Percentiles rank a stretch among this genome's conserved stretches.
Conservation (phyloP, 169 alveolate genomes). For the Plasmodium vinckei region DNA sequence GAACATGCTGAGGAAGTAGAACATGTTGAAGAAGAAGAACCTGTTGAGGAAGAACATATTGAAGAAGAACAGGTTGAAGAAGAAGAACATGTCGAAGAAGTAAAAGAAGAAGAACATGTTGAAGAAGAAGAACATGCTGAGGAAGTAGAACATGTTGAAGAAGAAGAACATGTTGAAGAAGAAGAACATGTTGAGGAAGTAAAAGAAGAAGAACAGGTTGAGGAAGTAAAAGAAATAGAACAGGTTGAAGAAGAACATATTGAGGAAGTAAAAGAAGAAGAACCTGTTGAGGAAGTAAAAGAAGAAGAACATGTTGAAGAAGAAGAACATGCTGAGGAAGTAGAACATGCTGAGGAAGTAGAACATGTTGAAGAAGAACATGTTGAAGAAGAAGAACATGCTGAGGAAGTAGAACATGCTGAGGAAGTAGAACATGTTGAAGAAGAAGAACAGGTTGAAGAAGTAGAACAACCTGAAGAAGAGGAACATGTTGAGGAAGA, state of each 20-base stretch:
- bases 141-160: background rate
- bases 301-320: constrained; percentile 2
- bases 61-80: background rate
- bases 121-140: background rate
- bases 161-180: too few relatives aligned
- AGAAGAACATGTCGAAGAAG: background rate
- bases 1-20: background rate
- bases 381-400: background rate
- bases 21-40: background rate
- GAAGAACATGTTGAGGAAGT: too few relatives aligned
- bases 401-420: background rate
- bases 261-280: background rate
- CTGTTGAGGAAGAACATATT: background rate
- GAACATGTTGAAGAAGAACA: background rate
- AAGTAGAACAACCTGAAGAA: too few relatives aligned
- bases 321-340: background rate
- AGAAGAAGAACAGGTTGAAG: background rate
- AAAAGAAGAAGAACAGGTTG: too few relatives aligned
- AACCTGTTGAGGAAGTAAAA: background rate
- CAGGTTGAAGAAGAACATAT: background rate
- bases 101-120: background rate
- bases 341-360: background rate
- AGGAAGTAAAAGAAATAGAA: too few relatives aligned
- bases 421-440: background rate
- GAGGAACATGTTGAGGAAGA: too few relatives aligned